Evolutionary conservation across 108 stramenopile genomes (phyloP).

Genomic region (Mayamaea pseudoterrestris): DNA sequence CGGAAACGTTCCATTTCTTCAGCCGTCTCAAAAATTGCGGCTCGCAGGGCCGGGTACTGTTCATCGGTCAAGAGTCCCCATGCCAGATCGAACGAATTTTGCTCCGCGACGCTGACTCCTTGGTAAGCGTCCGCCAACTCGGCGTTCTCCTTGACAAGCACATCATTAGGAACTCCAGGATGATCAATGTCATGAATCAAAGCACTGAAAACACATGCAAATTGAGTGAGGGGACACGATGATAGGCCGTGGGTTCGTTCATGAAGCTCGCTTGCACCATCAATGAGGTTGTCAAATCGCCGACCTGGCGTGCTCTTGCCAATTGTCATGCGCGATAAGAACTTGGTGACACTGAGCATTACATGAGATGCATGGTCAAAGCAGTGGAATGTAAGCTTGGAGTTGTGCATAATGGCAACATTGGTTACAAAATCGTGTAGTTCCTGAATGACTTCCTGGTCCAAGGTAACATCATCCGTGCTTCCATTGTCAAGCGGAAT

Average conservation of each 20-base stretch:
- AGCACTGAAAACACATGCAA: constrained; percentile 29
- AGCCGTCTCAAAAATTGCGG: constrained; percentile 17
- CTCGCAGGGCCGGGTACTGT: constrained; percentile 16
- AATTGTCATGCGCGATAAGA: neutral
- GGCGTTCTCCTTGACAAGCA: constrained; percentile 28
- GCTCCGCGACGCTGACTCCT: constrained; percentile 30
- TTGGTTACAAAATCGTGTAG: constrained; percentile 17
- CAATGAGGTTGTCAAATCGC: too few relatives aligned
- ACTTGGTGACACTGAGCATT: neutral
- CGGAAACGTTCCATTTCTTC: constrained; percentile 28
- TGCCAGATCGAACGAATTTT: constrained; percentile 32
- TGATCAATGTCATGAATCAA: constrained; percentile 47
- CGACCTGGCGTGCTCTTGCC: too few relatives aligned
- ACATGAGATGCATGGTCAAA: neutral
- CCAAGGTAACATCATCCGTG: neutral
- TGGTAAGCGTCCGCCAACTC: constrained; percentile 25
- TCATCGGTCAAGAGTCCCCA: constrained; percentile 19
- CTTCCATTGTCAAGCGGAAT: neutral
- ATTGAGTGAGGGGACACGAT: constrained; percentile 24
- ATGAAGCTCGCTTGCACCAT: too few relatives aligned
- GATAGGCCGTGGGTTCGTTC: constrained; percentile 10
- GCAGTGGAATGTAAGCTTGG: constrained; percentile 9
- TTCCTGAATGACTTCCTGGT: constrained; percentile 8
- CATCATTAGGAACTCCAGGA: constrained; percentile 30
- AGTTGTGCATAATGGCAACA: constrained; percentile 15